Conservation (phyloP, 2,329 filamentous ascomycete species). For the Chaetoscypha palmicola region DNA sequence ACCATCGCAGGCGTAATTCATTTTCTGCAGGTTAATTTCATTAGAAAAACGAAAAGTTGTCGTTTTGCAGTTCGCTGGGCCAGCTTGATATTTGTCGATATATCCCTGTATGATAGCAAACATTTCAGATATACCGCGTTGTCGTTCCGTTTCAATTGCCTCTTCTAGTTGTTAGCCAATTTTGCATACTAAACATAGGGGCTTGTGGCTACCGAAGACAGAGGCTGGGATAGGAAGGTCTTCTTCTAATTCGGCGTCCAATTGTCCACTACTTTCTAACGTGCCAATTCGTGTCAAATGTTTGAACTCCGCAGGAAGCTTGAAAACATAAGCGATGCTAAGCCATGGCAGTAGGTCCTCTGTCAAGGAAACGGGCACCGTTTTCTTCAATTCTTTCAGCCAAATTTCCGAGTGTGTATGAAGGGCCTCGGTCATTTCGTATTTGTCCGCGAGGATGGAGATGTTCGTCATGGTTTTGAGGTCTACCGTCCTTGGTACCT, state of each 20-base stretch:
- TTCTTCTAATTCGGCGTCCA: neutral
- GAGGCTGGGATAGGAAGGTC: slow-evolving; percentile 1
- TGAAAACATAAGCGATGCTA: slow-evolving; percentile 12
- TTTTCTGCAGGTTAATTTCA: neutral
- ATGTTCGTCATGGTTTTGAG: slow-evolving; percentile 26
- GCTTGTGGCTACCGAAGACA: neutral
- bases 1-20: slow-evolving; percentile 10
- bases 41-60: neutral
- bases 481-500: slow-evolving; percentile 20
- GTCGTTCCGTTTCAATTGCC: slow-evolving; percentile 1
- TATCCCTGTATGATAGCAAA: neutral
- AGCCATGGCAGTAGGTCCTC: slow-evolving; percentile 7
- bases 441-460: slow-evolving; percentile 28
- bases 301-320: slow-evolving; percentile 3
- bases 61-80: neutral
- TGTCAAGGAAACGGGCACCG: slow-evolving; percentile 2
- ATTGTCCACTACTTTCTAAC: neutral
- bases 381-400: slow-evolving; percentile 10
- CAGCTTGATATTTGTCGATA: slow-evolving; percentile 3
- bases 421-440: slow-evolving; percentile 14
- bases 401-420: slow-evolving; percentile 9
- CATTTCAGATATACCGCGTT: slow-evolving; percentile 4
- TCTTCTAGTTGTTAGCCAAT: neutral
- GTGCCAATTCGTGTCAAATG: slow-evolving; percentile 1
- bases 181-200: neutral